Evolutionary conservation across 371 early-diverging fungal species (phyloP).

Genomic region (Mucor irregularis): DNA sequence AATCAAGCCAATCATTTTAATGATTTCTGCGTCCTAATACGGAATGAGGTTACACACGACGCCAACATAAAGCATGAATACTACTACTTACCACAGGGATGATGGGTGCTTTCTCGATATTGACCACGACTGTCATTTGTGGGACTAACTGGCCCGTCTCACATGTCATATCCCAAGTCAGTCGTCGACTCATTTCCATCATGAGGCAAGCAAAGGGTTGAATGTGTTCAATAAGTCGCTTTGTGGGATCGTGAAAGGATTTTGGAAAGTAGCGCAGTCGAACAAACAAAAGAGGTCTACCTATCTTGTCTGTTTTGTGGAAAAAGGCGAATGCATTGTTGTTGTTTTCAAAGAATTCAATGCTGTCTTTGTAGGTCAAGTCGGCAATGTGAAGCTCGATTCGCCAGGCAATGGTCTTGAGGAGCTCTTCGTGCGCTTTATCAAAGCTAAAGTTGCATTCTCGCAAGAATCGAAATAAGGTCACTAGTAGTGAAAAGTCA

Average conservation of each 20-base stretch:
- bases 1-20: conserved; percentile 27
- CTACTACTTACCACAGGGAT: conserved; percentile 32
- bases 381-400: conserved; percentile 18
- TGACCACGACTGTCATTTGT: conserved; percentile 37
- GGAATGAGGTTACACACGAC: no score
- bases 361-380: conserved; percentile 20
- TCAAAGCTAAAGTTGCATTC: conserved; percentile 10
- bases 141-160: conserved; percentile 28
- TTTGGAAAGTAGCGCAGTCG: conserved; percentile 33
- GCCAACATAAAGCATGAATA: background rate
- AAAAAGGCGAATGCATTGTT: conserved; percentile 28
- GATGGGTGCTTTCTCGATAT: conserved; percentile 43
- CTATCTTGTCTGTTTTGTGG: conserved; percentile 31
- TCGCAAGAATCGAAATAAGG: conserved; percentile 17
- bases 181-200: conserved; percentile 46
- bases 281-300: conserved; percentile 33
- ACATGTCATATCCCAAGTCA: conserved; percentile 37
- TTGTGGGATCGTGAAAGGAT: conserved; percentile 17
- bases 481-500: conserved; percentile 12
- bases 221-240: conserved; percentile 25
- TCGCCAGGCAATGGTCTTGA: conserved; percentile 41
- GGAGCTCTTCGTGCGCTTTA: conserved; percentile 11
- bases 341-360: conserved; percentile 23
- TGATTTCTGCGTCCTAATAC: conserved; percentile 37
- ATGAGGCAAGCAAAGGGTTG: conserved; percentile 40